Conservation (phyloP, 2,329 filamentous ascomycete species). For the Pseudogymnoascus sp. region DNA sequence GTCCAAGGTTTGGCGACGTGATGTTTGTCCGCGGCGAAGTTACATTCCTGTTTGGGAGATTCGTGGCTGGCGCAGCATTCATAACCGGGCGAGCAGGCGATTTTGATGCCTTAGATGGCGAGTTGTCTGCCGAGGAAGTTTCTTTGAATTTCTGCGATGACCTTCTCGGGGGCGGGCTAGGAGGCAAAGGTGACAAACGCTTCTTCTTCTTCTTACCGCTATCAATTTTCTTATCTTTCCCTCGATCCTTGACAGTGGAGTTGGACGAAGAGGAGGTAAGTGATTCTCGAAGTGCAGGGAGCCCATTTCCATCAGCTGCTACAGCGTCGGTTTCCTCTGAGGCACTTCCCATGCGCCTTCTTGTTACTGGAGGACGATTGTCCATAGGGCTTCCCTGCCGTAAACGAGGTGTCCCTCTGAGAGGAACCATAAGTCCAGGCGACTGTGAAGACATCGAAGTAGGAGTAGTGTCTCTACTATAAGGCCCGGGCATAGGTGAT, state of each 20-base stretch:
- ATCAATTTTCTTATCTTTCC: constrained; percentile 31
- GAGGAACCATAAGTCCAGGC: constrained; percentile 46
- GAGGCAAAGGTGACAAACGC: constrained; percentile 40
- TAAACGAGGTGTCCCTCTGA: constrained; percentile 29
- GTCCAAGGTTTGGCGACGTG: constrained; percentile 23
- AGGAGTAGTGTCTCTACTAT: constrained; percentile 70
- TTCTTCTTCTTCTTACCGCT: constrained; percentile 32
- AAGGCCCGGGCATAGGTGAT: constrained; percentile 56
- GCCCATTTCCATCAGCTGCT: constrained; percentile 43
- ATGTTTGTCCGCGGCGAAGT: constrained; percentile 24
- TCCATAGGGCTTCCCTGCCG: constrained; percentile 47
- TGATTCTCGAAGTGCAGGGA: constrained; percentile 60
- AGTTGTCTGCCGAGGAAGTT: constrained; percentile 29
- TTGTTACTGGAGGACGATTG: constrained; percentile 51
- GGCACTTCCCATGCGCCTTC: constrained; percentile 47
- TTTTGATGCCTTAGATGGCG: constrained; percentile 32
- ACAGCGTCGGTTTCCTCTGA: constrained; percentile 41
- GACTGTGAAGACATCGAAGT: constrained; percentile 72
- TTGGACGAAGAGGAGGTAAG: constrained; percentile 64
- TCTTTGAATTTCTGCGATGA: constrained; percentile 48
- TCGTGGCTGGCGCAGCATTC: constrained; percentile 11
- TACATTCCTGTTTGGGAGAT: constrained; percentile 20
- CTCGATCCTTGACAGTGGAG: constrained; percentile 53
- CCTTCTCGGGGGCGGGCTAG: constrained; percentile 53
- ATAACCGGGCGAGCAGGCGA: constrained; percentile 25